A percentile compares a stretch with the other conserved stretches of the same genome.
Evolutionary conservation across 225 moss, liverwort and hornwort genomes (phyloP).

Genomic region (Climacium dendroides): DNA sequence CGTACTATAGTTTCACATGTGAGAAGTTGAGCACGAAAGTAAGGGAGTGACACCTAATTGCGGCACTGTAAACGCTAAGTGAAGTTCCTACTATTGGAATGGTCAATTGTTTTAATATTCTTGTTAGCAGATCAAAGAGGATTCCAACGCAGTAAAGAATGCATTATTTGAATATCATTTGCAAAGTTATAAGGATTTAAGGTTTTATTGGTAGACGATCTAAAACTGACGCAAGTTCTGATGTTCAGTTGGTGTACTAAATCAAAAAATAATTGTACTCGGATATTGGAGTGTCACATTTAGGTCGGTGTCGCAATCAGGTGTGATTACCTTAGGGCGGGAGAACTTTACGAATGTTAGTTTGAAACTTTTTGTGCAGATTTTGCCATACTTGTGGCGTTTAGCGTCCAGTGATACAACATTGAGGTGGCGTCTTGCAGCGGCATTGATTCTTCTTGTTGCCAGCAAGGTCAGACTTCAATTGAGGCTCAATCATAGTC

Average conservation of each 20-base stretch:
- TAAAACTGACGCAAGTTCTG: background rate
- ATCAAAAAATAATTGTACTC: too few species aligned
- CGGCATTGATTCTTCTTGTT: slow-evolving; percentile 65
- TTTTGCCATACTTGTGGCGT: slow-evolving; percentile 84
- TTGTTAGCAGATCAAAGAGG: background rate
- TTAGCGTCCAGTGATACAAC: slow-evolving; percentile 77
- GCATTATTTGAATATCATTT: background rate
- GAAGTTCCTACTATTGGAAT: background rate
- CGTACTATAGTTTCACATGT: background rate
- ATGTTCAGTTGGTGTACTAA: background rate
- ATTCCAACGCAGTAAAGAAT: background rate
- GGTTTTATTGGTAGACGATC: background rate
- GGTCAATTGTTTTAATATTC: background rate
- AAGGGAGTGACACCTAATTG: background rate
- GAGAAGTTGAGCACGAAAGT: background rate
- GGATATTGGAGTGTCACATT: background rate
- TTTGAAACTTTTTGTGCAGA: slow-evolving; percentile 16
- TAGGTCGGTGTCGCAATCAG: background rate
- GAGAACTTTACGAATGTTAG: background rate
- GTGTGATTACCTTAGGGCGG: background rate
- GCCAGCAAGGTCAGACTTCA: slow-evolving; percentile 65
- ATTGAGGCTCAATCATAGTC: background rate
- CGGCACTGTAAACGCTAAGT: background rate
- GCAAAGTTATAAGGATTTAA: background rate
- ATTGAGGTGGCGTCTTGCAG: slow-evolving; percentile 85